A percentile compares a stretch with the other conserved stretches of the same genome.
Conservation (phyloP, 192 early-diverging fungal species). For the Podila horticola region DNA sequence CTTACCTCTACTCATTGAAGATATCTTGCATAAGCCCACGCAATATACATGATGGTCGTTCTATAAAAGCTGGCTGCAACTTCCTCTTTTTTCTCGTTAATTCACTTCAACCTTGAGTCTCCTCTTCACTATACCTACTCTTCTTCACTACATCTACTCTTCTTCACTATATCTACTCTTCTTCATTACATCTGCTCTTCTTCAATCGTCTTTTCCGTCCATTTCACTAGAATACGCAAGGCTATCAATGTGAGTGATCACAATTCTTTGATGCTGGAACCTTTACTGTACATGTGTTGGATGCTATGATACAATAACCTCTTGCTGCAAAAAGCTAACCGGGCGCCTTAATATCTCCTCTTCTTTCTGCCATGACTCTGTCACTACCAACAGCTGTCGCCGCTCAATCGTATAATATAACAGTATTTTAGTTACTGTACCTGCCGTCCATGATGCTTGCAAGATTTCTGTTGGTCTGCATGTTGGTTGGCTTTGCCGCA, state of each 20-base stretch:
- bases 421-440: slow-evolving; percentile 24
- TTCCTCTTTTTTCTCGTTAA: slow-evolving; percentile 17
- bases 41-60: slow-evolving; percentile 10
- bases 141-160: slow-evolving; percentile 23
- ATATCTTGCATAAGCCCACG: slow-evolving; percentile 6
- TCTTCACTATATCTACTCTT: slow-evolving; percentile 10
- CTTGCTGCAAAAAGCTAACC: slow-evolving; percentile 16
- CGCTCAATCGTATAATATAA: slow-evolving; percentile 10
- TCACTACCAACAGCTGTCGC: slow-evolving; percentile 17
- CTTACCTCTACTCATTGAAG: slow-evolving; percentile 15
- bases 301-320: slow-evolving; percentile 6
- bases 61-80: slow-evolving; percentile 26
- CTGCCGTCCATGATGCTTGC: slow-evolving; percentile 16
- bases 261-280: slow-evolving; percentile 11
- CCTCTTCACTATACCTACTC: background rate
- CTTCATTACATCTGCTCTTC: slow-evolving; percentile 20
- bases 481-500: slow-evolving; percentile 24
- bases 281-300: slow-evolving; percentile 9
- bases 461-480: slow-evolving; percentile 20
- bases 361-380: slow-evolving; percentile 22
- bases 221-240: slow-evolving; percentile 18
- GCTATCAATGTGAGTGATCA: slow-evolving; percentile 24
- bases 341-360: slow-evolving; percentile 8
- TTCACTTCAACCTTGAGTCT: slow-evolving; percentile 16
- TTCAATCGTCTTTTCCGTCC: slow-evolving; percentile 13